A percentile compares a stretch with the other conserved stretches of the same genome.
phyloP scores from a whole-genome alignment of 192 early-diverging fungal genomes.

The Linnemannia exigua region DNA sequence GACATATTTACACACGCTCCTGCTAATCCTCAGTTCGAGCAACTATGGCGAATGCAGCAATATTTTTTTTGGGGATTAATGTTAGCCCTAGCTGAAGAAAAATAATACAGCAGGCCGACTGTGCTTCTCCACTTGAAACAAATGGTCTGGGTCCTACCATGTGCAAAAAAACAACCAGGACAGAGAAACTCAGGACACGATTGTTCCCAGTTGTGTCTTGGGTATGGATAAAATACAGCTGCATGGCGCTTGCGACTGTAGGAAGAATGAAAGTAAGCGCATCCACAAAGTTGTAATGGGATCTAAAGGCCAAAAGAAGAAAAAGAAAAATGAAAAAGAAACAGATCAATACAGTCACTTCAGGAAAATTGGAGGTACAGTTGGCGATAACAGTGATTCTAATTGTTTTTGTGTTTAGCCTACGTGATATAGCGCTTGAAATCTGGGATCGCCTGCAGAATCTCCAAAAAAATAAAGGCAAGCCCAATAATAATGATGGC shows the following conservation, averaged over 20 bases:
- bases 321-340: background rate
- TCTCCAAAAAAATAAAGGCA: slow-evolving; percentile 21
- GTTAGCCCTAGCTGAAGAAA: too few species aligned
- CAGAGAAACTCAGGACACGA: slow-evolving; percentile 21
- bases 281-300: slow-evolving; percentile 27
- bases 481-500: slow-evolving; percentile 15
- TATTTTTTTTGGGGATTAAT: too few species aligned
- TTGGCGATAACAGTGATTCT: too few species aligned
- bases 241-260: slow-evolving; percentile 15
- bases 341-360: too few species aligned
- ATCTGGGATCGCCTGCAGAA: slow-evolving; percentile 16
- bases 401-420: background rate
- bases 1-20: slow-evolving; percentile 13
- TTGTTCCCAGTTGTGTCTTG: background rate
- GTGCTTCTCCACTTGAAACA: too few species aligned
- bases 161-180: slow-evolving; percentile 21
- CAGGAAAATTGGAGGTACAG: background rate
- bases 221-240: background rate
- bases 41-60: too few species aligned
- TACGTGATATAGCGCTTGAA: slow-evolving; percentile 13
- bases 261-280: slow-evolving; percentile 10
- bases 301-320: background rate
- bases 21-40: slow-evolving; percentile 16
- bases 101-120: too few species aligned
- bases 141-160: slow-evolving; percentile 16